These are phyloP conservation scores for Thalassiosira mediterranea DNA, from an alignment of 352 stramenopile genomes.

Conservation along the genomic window DNA sequence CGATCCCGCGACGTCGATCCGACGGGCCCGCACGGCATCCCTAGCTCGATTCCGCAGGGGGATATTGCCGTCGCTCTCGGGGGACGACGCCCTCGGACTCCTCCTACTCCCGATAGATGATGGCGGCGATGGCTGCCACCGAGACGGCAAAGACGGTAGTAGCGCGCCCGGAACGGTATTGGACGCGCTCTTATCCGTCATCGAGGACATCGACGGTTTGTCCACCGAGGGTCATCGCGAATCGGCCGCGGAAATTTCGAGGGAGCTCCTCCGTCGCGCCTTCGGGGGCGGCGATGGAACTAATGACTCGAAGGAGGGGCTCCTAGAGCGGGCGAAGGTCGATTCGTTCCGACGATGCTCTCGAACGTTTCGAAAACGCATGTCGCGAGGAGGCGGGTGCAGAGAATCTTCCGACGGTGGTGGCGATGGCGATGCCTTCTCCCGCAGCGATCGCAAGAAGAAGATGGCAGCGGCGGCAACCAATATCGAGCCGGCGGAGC, in stretches of 20 bases:
- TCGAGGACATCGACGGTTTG: slow-evolving; percentile 25
- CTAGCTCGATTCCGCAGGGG: neutral
- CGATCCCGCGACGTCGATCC: neutral
- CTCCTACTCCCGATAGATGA: neutral
- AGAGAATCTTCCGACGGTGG: neutral
- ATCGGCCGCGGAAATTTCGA: slow-evolving; percentile 39
- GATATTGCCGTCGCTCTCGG: neutral
- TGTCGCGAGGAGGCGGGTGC: neutral
- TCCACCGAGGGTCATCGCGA: slow-evolving; percentile 53
- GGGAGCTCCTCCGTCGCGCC: slow-evolving; percentile 4
- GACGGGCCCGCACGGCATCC: neutral
- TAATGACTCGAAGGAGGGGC: neutral
- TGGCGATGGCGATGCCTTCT: neutral
- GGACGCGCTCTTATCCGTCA: slow-evolving; percentile 25
- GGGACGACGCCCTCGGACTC: neutral
- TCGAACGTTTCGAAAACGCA: neutral
- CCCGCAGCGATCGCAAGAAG: slow-evolving; percentile 3
- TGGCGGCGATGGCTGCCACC: slow-evolving; percentile 4
- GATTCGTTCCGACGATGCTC: slow-evolving; percentile 27
- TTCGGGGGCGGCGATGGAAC: slow-evolving; percentile 2
- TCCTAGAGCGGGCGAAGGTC: neutral
- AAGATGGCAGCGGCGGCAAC: slow-evolving; percentile 11
- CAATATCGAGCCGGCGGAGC: slow-evolving; percentile 20
- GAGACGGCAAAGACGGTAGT: neutral
- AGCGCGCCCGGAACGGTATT: neutral